These are phyloP conservation scores for Catunica adiposa DNA, from an alignment of 2,329 filamentous ascomycete species.

Conservation along the genomic window DNA sequence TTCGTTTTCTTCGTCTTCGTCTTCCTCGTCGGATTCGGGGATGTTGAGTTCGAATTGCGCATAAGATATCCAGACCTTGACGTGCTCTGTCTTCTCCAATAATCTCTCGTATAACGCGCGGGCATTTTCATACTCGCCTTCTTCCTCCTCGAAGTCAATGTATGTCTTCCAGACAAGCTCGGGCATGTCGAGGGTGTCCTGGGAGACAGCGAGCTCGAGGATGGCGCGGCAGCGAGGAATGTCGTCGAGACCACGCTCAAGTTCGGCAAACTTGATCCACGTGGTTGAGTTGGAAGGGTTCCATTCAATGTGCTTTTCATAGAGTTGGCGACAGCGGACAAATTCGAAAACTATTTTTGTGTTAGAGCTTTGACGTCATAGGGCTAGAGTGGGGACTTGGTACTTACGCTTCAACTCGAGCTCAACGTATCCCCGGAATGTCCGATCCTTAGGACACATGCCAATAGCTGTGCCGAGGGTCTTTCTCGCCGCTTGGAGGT, in stretches of 20 bases:
- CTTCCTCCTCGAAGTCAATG: slow-evolving; percentile 96
- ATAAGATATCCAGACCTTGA: slow-evolving; percentile 98
- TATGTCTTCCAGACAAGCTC: slow-evolving; percentile 96
- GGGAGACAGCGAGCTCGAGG: slow-evolving; percentile 74
- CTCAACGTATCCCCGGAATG: slow-evolving; percentile 87
- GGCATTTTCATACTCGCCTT: slow-evolving; percentile 75
- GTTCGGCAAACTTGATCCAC: slow-evolving; percentile 91
- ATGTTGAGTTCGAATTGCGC: slow-evolving; percentile 97
- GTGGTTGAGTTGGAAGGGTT: slow-evolving; percentile 80
- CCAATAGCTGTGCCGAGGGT: slow-evolving; percentile 80
- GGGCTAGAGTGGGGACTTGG: neutral
- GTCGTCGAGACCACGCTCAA: slow-evolving; percentile 84
- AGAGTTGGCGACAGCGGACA: slow-evolving; percentile 72
- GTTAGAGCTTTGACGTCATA: neutral
- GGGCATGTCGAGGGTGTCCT: slow-evolving; percentile 83
- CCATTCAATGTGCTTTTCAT: slow-evolving; percentile 87
- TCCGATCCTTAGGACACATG: slow-evolving; percentile 87
- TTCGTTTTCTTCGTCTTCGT: slow-evolving; percentile 41
- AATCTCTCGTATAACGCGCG: slow-evolving; percentile 76
- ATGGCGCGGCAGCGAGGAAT: slow-evolving; percentile 75
- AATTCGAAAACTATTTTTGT: slow-evolving; percentile 61
- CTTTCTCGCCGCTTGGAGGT: slow-evolving; percentile 68
- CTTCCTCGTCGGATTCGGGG: slow-evolving; percentile 49
- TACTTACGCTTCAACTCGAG: slow-evolving; percentile 55
- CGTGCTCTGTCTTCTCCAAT: slow-evolving; percentile 87